phyloP scores from a whole-genome alignment of 108 stramenopile genomes.

The Ochromonas danica region DNA sequence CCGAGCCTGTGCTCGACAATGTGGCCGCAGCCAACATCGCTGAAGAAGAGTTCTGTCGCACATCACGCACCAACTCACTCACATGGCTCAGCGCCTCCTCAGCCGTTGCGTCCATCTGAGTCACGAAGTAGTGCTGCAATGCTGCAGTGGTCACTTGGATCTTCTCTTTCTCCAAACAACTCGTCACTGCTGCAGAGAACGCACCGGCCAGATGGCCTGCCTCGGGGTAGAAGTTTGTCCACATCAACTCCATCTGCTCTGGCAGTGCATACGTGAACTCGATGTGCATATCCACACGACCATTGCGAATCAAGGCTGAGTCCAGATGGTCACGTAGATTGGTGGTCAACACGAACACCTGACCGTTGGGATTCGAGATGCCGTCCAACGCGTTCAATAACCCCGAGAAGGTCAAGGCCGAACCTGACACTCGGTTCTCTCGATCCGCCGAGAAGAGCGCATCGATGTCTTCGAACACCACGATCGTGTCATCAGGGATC shows the following conservation, averaged over 20 bases:
- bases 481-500: neutral
- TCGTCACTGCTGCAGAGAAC: neutral
- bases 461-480: neutral
- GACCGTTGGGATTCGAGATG: neutral
- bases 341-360: constrained; percentile 1
- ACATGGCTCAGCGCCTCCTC: neutral
- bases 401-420: neutral
- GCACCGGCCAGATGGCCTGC: neutral
- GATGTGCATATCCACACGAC: neutral
- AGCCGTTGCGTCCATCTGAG: neutral
- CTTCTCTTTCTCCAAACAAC: neutral
- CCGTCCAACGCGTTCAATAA: neutral
- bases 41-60: neutral
- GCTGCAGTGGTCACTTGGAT: neutral
- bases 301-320: neutral
- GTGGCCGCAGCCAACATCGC: too few species aligned
- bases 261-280: neutral
- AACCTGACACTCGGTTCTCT: neutral
- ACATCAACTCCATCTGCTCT: constrained; percentile 5
- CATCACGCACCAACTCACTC: neutral
- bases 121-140: neutral
- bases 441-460: neutral
- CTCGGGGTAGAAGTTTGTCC: neutral
- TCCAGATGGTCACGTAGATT: neutral
- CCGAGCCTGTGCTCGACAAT: too few species aligned